Conservation (phyloP, 2,329 filamentous ascomycete species). For the Aspergillus glaucus region DNA sequence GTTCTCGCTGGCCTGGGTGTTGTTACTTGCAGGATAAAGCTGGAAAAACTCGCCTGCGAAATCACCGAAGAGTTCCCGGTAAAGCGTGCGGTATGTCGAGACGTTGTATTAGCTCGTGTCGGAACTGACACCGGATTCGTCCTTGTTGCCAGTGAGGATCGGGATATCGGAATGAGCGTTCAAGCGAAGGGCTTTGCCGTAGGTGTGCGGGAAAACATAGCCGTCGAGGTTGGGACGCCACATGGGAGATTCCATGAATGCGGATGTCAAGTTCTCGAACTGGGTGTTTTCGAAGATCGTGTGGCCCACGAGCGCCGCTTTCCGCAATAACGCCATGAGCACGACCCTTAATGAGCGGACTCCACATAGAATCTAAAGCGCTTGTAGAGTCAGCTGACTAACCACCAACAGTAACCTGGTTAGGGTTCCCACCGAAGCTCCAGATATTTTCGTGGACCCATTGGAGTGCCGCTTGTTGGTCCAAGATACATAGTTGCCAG, state of each 20-base stretch:
- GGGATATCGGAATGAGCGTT: constrained; percentile 19
- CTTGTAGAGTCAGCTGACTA: constrained; percentile 27
- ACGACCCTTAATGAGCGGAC: constrained; percentile 16
- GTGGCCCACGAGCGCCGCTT: constrained; percentile 24
- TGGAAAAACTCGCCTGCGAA: constrained; percentile 12
- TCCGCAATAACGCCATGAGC: constrained; percentile 26
- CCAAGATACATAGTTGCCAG: constrained; percentile 24
- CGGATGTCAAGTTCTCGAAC: constrained; percentile 15
- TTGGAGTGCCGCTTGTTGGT: constrained; percentile 16
- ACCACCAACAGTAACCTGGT: constrained; percentile 22
- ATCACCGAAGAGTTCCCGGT: constrained; percentile 14
- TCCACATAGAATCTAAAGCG: constrained; percentile 18
- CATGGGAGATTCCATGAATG: constrained; percentile 14
- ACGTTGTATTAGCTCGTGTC: constrained; percentile 5
- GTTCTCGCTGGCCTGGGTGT: constrained; percentile 12
- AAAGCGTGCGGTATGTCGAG: constrained; percentile 10
- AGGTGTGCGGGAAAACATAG: constrained; percentile 21
- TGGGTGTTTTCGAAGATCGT: constrained; percentile 17
- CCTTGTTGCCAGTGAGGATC: constrained; percentile 24
- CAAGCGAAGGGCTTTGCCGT: constrained; percentile 11
- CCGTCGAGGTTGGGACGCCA: constrained; percentile 24
- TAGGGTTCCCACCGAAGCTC: constrained; percentile 17
- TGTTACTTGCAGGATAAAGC: constrained; percentile 19
- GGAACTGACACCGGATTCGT: constrained; percentile 16
- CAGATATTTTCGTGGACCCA: constrained; percentile 18